Evolutionary conservation across 2,329 filamentous ascomycete species (phyloP), one percentile per base, ranked within the genome.

Genomic region (Curvularia sp.): DNA sequence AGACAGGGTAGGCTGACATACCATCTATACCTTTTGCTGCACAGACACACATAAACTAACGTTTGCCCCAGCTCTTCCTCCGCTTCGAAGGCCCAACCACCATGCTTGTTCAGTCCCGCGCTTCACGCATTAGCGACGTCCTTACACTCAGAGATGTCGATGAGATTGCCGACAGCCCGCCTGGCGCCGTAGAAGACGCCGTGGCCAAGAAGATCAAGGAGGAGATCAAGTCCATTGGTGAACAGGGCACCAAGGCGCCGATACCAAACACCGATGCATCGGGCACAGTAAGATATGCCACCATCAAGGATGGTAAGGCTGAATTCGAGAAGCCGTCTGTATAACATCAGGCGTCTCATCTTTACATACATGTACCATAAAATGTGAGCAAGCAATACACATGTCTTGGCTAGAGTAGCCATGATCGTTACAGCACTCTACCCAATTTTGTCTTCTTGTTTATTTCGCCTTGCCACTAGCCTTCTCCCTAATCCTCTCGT

Each of bases 71-170:
- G 78, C 82, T 98, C 25, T 98, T 98, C 78, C 81, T 99, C 30
- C 90, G 91, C 72, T 97, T 99, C 74, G 86, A 89, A 55, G 95
- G 95, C 0, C 95, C 95, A 1, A 86, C 86, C 5, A 97, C 91
- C 2, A 86, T 99, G 48, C 83, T 98, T 42, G 82, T 99, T 70
- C 96, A 96, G 63, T 96, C 92, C 51, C 87, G 94, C n/a, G 93
- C 89, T 13, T 86, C 91, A 21, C 84, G 90, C 15, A 80, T 96
- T 42, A 87, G 86, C 52, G 94, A 99, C 64, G 86, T 91, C 2
- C 81, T 99, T 64, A 91, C 89, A 4, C 82, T 84, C 27, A 85
- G 88, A 49, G 89, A 99, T 65, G 86, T 98, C 55, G 93, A 96
- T 66, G 95, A 98, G 79, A 91, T 97, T 60, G 94, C 94, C 0